Percentiles rank a stretch among this genome's conserved stretches.
Evolutionary conservation across 371 early-diverging fungal genomes (phyloP).

Genomic region (Dichotomocladium elegans): DNA sequence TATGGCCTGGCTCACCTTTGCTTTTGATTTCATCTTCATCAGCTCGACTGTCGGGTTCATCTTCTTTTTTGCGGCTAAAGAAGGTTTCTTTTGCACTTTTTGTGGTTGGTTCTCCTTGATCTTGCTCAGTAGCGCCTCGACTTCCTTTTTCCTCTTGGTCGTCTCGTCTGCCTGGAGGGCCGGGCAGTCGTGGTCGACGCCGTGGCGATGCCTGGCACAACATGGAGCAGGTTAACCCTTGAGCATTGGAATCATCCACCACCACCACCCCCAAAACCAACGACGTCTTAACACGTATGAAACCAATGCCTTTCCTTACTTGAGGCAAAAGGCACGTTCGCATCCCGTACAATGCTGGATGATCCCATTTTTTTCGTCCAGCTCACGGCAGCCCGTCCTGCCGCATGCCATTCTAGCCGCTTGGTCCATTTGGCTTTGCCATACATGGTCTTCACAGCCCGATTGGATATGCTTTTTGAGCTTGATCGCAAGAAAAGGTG

Average conservation of each 20-base stretch:
- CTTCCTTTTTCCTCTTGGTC: neutral
- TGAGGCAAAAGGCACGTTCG: slow-evolving; percentile 1
- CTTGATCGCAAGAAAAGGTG: neutral
- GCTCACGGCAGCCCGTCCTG: slow-evolving; percentile 1
- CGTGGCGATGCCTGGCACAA: slow-evolving; percentile 3
- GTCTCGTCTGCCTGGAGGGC: neutral
- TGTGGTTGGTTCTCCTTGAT: neutral
- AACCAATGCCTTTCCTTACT: no score
- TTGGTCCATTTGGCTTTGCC: neutral
- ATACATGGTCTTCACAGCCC: neutral
- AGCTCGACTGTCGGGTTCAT: slow-evolving; percentile 1
- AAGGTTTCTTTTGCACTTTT: slow-evolving; percentile 1
- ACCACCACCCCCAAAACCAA: no score
- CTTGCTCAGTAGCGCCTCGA: slow-evolving; percentile 2
- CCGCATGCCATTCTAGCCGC: neutral
- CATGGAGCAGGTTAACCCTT: no score
- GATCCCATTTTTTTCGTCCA: neutral
- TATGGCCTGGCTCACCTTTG: no score
- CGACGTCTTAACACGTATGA: no score
- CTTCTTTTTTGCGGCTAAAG: slow-evolving; percentile 1
- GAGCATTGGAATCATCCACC: no score
- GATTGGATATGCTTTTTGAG: neutral
- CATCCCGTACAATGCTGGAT: neutral
- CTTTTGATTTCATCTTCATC: slow-evolving; percentile 11
- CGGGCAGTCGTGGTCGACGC: slow-evolving; percentile 1